Conservation (phyloP, 441 rosid genomes). For the Pelargonium myrrhifolium region DNA sequence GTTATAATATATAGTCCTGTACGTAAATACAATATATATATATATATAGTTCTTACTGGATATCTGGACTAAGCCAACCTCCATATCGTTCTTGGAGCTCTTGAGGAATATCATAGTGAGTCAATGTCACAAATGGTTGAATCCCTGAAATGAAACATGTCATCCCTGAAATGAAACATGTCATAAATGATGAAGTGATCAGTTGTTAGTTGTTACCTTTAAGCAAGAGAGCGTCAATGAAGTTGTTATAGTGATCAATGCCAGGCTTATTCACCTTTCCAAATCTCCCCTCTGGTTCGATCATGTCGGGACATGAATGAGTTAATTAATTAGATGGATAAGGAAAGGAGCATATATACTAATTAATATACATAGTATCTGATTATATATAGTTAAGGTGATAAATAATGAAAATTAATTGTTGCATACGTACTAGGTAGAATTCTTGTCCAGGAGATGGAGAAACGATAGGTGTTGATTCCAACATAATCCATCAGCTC, state of each 20-base stretch:
- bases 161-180: too few relatives aligned
- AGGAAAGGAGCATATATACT: too few relatives aligned
- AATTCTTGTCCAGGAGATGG: slow-evolving; percentile 47
- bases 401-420: not conserved
- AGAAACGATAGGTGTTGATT: slow-evolving; percentile 37
- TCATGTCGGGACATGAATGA: not conserved
- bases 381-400: not conserved
- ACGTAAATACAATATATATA: too few relatives aligned
- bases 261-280: slow-evolving; percentile 41
- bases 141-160: slow-evolving; percentile 35
- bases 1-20: too few relatives aligned
- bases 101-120: slow-evolving; percentile 49
- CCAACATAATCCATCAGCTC: slow-evolving; percentile 37
- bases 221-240: slow-evolving; percentile 37
- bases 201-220: too few relatives aligned
- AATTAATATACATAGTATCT: too few relatives aligned
- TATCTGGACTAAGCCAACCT: slow-evolving; percentile 33
- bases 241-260: slow-evolving; percentile 35
- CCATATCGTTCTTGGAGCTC: slow-evolving; percentile 43
- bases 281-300: slow-evolving; percentile 41
- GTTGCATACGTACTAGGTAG: slow-evolving; percentile 48
- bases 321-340: not conserved
- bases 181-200: too few relatives aligned
- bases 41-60: slow-evolving; percentile 18
- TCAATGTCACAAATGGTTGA: slow-evolving; percentile 43